A percentile compares a stretch with the other conserved stretches of the same genome.
Evolutionary conservation across 441 rosid species (phyloP).

Genomic region (Hura crepitans): DNA sequence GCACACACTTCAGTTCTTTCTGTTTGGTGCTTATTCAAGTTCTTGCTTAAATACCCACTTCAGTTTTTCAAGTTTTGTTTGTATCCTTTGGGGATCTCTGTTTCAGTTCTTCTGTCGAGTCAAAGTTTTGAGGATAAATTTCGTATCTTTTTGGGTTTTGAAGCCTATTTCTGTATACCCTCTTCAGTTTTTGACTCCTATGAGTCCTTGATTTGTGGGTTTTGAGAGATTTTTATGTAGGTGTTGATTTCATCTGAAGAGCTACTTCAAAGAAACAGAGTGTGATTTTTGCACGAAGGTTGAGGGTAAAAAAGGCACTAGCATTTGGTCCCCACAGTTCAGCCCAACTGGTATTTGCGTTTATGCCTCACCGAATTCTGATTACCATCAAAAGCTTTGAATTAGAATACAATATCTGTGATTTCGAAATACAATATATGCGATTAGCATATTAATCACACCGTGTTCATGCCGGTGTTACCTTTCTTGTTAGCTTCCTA

Average conservation of each 20-base stretch:
- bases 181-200: neutral
- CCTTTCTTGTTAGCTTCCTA: slow-evolving; percentile 4
- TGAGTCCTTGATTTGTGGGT: slow-evolving; percentile 16
- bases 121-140: neutral
- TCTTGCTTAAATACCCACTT: slow-evolving; percentile 37
- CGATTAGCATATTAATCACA: slow-evolving; percentile 16
- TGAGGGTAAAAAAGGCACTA: neutral
- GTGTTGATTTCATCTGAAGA: neutral
- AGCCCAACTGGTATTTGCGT: slow-evolving; percentile 33
- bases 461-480: slow-evolving; percentile 26
- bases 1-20: slow-evolving; percentile 7
- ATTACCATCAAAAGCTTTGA: slow-evolving; percentile 28
- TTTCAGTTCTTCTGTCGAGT: neutral
- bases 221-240: slow-evolving; percentile 2
- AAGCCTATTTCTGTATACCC: neutral
- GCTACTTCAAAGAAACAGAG: neutral
- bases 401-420: neutral
- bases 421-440: slow-evolving; percentile 11
- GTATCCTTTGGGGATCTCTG: slow-evolving; percentile 4
- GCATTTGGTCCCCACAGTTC: slow-evolving; percentile 11
- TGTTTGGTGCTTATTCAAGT: slow-evolving; percentile 28
- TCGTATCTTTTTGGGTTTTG: neutral
- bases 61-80: slow-evolving; percentile 16
- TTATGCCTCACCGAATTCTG: slow-evolving; percentile 38
- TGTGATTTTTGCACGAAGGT: slow-evolving; percentile 12